Percentiles rank a stretch among this genome's conserved stretches.
These are phyloP conservation scores for Paecilomyces variotii DNA, from an alignment of 2,329 filamentous ascomycete species.

Conservation along the genomic window DNA sequence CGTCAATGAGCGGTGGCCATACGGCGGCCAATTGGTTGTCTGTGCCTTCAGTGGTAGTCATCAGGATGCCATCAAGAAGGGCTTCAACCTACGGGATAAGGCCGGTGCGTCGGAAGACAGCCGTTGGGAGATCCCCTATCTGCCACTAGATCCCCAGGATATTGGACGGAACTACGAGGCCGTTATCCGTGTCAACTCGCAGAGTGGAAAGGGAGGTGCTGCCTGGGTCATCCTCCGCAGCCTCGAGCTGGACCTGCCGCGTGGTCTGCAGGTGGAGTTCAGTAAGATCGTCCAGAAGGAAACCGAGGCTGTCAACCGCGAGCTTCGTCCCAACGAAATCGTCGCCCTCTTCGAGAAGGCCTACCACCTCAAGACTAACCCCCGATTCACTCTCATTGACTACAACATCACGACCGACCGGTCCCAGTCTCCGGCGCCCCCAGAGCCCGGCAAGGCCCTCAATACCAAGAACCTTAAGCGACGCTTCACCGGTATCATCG, in stretches of 20 bases:
- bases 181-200: slow-evolving; percentile 94
- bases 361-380: slow-evolving; percentile 77
- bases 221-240: slow-evolving; percentile 90
- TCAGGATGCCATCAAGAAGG: slow-evolving; percentile 95
- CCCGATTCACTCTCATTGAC: slow-evolving; percentile 78
- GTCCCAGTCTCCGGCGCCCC: slow-evolving; percentile 63
- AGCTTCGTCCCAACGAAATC: slow-evolving; percentile 78
- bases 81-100: slow-evolving; percentile 58
- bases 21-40: slow-evolving; percentile 84
- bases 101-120: slow-evolving; percentile 53
- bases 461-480: slow-evolving; percentile 72
- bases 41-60: slow-evolving; percentile 88
- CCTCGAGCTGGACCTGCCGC: slow-evolving; percentile 83
- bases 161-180: slow-evolving; percentile 97
- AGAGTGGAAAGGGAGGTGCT: slow-evolving; percentile 87
- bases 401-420: slow-evolving; percentile 86
- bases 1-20: slow-evolving; percentile 80
- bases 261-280: slow-evolving; percentile 86
- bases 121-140: slow-evolving; percentile 79
- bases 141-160: slow-evolving; percentile 85
- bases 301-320: slow-evolving; percentile 72
- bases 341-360: slow-evolving; percentile 78
- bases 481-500: slow-evolving; percentile 75
- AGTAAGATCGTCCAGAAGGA: slow-evolving; percentile 75
- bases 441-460: slow-evolving; percentile 60